These are phyloP conservation scores for Salix purpurea DNA, from an alignment of 345 rosid species.

Conservation along the genomic window DNA sequence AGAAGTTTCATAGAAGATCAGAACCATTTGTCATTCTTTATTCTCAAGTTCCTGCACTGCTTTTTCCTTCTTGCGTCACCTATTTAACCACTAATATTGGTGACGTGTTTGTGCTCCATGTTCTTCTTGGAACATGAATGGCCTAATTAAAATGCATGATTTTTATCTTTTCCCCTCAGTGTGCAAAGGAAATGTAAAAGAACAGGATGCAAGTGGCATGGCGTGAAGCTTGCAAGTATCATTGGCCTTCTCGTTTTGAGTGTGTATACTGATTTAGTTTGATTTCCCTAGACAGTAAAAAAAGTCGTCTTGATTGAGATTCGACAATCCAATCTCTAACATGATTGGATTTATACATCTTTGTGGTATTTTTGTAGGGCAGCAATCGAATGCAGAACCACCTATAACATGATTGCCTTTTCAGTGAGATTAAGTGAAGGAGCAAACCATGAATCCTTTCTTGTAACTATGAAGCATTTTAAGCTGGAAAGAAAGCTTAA, in stretches of 20 bases:
- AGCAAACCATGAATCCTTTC: not conserved
- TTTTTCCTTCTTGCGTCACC: not conserved
- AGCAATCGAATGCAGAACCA: not conserved
- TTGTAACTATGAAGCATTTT: not conserved
- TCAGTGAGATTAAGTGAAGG: not conserved
- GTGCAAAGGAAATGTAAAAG: not conserved
- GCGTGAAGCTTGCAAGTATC: not conserved
- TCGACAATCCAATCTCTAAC: not conserved
- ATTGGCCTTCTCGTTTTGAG: not conserved
- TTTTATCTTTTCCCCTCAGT: not conserved
- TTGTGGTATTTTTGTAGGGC: not conserved
- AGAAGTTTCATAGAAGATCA: constrained; percentile 14
- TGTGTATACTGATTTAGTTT: not conserved
- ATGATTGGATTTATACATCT: not conserved
- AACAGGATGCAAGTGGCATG: not conserved
- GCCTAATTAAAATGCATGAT: not conserved
- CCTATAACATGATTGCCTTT: too few species aligned
- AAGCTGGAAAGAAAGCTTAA: not conserved
- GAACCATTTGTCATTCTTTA: not conserved
- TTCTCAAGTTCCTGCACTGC: not conserved
- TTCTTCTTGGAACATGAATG: not conserved
- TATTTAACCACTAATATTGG: not conserved
- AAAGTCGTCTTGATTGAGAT: not conserved
- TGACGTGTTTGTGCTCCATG: too few species aligned
- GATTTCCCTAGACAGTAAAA: not conserved